These are phyloP conservation scores for Gossypium mustelinum DNA, from an alignment of 345 rosid species.

Conservation along the genomic window DNA sequence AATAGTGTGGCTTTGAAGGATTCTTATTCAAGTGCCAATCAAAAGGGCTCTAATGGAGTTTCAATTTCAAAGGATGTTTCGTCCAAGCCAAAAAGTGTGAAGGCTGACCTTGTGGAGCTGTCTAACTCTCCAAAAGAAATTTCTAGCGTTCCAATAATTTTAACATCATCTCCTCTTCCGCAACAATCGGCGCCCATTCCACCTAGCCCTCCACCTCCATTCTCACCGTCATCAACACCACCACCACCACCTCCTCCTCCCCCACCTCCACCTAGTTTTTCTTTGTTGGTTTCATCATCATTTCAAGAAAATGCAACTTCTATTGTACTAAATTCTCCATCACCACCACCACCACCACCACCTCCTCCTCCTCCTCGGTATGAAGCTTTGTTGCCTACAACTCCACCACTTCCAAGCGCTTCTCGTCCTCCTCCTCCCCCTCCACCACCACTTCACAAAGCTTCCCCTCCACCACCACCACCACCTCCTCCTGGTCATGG, in stretches of 20 bases:
- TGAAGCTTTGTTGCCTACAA: too few relatives aligned
- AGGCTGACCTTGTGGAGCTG: constrained; percentile 28
- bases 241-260: constrained; percentile 23
- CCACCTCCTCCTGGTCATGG: constrained; percentile 17
- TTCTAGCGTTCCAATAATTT: constrained; percentile 31
- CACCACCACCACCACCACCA: constrained; percentile 8
- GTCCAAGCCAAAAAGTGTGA: constrained; percentile 15
- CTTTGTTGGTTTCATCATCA: constrained; percentile 22
- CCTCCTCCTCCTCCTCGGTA: constrained; percentile 18
- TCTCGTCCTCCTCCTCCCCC: constrained; percentile 20
- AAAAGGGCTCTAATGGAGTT: constrained; percentile 32
- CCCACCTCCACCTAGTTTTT: constrained; percentile 26
- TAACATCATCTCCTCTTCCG: constrained; percentile 28
- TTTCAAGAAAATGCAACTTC: constrained; percentile 24
- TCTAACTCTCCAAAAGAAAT: constrained; percentile 33
- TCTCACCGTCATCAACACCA: constrained; percentile 20
- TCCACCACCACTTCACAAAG: constrained; percentile 23
- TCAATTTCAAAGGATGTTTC: constrained; percentile 35
- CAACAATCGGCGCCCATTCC: constrained; percentile 29
- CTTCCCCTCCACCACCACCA: constrained; percentile 2
- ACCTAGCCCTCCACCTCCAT: constrained; percentile 24
- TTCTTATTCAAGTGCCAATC: constrained; percentile 30
- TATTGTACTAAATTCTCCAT: not conserved
- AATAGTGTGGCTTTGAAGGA: constrained; percentile 47
- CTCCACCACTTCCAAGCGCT: too few relatives aligned